phyloP scores from a whole-genome alignment of 495 filamentous ascomycete genomes.

The Gamarada debralockiae region DNA sequence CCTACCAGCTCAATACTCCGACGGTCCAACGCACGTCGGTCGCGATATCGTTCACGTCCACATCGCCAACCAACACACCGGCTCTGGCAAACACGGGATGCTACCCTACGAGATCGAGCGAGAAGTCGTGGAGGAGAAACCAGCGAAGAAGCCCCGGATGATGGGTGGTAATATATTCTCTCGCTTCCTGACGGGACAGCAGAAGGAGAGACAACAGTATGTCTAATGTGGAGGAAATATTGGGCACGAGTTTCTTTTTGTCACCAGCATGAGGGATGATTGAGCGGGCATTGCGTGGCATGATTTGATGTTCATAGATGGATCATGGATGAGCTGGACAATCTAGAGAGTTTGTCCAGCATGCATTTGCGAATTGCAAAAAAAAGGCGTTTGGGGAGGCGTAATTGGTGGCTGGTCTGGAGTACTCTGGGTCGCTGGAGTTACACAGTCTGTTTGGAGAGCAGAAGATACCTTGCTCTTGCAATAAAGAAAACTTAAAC shows the following conservation, averaged over 20 bases:
- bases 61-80: neutral
- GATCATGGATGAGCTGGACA: too few species aligned
- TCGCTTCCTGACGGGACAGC: constrained; percentile 10
- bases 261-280: too few species aligned
- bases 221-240: neutral
- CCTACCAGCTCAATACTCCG: neutral
- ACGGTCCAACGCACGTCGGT: constrained; percentile 2
- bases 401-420: neutral
- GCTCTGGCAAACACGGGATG: constrained; percentile 16
- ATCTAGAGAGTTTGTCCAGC: too few species aligned
- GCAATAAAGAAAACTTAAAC: too few species aligned
- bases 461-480: neutral
- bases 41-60: constrained; percentile 15
- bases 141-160: constrained; percentile 18
- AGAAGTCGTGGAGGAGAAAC: constrained; percentile 16
- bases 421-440: neutral
- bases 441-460: neutral
- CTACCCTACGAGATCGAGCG: constrained; percentile 25
- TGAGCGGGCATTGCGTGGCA: too few species aligned
- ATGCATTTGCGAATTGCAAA: neutral
- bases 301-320: too few species aligned
- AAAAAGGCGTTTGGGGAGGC: neutral
- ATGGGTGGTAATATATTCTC: constrained; percentile 19
- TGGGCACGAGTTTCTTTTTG: too few species aligned
- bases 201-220: constrained; percentile 4